Conservation (phyloP, 2,329 filamentous ascomycete species). For the Mollisia scopiformis region DNA sequence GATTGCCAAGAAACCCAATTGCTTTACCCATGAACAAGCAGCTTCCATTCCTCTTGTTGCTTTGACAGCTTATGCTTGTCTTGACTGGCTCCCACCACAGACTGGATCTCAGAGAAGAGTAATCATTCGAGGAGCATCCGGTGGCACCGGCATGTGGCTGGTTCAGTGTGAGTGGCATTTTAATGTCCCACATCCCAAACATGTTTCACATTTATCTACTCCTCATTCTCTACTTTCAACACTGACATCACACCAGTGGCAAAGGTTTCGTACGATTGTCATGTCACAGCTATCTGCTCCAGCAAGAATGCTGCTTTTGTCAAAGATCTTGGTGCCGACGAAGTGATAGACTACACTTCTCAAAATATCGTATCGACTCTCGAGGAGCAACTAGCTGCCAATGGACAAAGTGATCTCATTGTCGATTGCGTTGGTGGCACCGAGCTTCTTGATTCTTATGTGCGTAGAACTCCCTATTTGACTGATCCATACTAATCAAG, state of each 20-base stretch:
- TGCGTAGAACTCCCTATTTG: slow-evolving; percentile 10
- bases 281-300: slow-evolving; percentile 36
- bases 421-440: slow-evolving; percentile 42
- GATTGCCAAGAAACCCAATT: slow-evolving; percentile 41
- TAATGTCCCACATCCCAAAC: neutral
- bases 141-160: slow-evolving; percentile 33
- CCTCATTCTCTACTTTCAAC: neutral
- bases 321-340: slow-evolving; percentile 30
- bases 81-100: slow-evolving; percentile 31
- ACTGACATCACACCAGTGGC: slow-evolving; percentile 23
- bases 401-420: slow-evolving; percentile 27
- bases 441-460: slow-evolving; percentile 29
- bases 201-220: neutral
- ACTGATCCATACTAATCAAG: slow-evolving; percentile 3
- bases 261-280: slow-evolving; percentile 31
- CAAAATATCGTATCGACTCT: slow-evolving; percentile 24
- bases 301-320: slow-evolving; percentile 31
- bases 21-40: slow-evolving; percentile 45
- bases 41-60: slow-evolving; percentile 47
- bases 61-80: slow-evolving; percentile 41
- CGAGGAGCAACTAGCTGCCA: slow-evolving; percentile 6
- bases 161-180: slow-evolving; percentile 28
- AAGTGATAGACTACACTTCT: slow-evolving; percentile 34
- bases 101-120: slow-evolving; percentile 24
- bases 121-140: slow-evolving; percentile 32